Base-by-base conservation (phyloP, 768 basidiomycete genomes). In the Phylloporus sp. region DNA sequence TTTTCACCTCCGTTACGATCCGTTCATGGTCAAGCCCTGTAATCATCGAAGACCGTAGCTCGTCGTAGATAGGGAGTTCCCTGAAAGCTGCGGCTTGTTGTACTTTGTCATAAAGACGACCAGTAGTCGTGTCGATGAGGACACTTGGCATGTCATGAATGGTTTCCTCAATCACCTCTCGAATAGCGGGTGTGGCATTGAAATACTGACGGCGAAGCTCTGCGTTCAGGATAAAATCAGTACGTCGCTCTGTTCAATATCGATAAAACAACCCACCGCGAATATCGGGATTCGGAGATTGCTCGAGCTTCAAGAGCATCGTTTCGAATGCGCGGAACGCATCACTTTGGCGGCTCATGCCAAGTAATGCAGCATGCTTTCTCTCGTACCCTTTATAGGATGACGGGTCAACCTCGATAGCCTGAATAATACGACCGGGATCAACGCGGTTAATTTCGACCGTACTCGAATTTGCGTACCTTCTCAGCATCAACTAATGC, bases 21-120 rank as follows among this genome's bases (percentile, higher is more conserved):
- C 54, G 46, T 4, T 9, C 14, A 13, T 5, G 15, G n/a, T 57
- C 42, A 0, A 43, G 38, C 6, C 14, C 2, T 0, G 17, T 49
- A 1, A 27, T 46, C 50, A 48, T 53, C 0, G 55, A 57, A 4
- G 46, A 53, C 2, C 9, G 6, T 1, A 54, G 20, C 8, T 54
- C 42, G 4, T 33, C 13, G 31, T 45, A 57, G 8, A 40, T 32
- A 0, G 52, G 41, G 6, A 48, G 44, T 2, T 4, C 23, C 7
- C 44, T 24, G 18, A 57, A 57, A 1, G 55, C 45, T 2, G 5
- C 39, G 4, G 18, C 42, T 42, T 52, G 56, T 23, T 44, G 50
- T n/a, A 1, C 9, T 17, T 38, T 57, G 22, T 57, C 51, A 11
- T 17, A 38, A 0, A 57, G 36, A n/a, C 28, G 42, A 13, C 56